Percentiles rank a stretch among this genome's conserved stretches.
phyloP scores from a whole-genome alignment of 1,139 yeast species.

The Hyphopichia khmerensis region DNA sequence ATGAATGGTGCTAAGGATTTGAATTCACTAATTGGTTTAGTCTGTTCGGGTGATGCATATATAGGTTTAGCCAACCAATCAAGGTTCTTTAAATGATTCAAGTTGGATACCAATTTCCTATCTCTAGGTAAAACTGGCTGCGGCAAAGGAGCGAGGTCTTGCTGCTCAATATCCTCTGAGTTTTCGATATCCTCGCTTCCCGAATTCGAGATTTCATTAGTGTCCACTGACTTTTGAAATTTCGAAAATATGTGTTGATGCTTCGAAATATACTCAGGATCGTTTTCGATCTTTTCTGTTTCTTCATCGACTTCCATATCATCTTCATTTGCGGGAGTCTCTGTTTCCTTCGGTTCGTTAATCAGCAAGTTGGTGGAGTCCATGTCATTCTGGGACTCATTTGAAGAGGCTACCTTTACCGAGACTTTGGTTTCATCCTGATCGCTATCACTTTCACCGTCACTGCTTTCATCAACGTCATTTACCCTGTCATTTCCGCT shows the following conservation, averaged over 20 bases:
- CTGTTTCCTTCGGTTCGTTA: not conserved
- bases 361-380: no score
- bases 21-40: constrained; percentile 44
- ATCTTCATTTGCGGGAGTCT: not conserved
- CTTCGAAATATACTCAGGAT: constrained; percentile 24
- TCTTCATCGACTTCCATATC: not conserved
- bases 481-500: not conserved
- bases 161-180: constrained; percentile 23
- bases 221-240: constrained; percentile 19
- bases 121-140: constrained; percentile 71
- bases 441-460: not conserved
- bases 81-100: constrained; percentile 41
- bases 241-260: constrained; percentile 30
- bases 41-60: constrained; percentile 46
- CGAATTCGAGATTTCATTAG: not conserved
- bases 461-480: no score
- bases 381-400: no score
- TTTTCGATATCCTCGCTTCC: constrained; percentile 5
- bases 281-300: constrained; percentile 9
- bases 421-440: not conserved
- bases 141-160: constrained; percentile 75
- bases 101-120: constrained; percentile 35
- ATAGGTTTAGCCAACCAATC: constrained; percentile 71
- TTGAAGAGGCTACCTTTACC: no score
- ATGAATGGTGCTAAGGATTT: constrained; percentile 33